Conservation (phyloP, 2,329 filamentous ascomycete species). For the Xylariaceae sp. region DNA sequence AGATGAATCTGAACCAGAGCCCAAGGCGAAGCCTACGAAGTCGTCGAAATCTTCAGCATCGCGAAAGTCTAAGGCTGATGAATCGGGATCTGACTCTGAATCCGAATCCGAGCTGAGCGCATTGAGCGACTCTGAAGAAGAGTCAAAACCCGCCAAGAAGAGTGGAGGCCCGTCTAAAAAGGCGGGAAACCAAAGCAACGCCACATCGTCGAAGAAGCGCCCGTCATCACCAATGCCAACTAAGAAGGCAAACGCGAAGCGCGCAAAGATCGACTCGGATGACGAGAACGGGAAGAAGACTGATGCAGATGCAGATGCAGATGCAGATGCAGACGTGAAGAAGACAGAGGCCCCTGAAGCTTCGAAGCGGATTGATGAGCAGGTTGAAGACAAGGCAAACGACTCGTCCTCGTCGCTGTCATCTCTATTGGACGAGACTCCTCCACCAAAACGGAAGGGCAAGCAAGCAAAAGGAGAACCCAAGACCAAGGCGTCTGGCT, state of each 20-base stretch:
- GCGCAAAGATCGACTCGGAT: slow-evolving; percentile 26
- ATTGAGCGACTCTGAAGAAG: slow-evolving; percentile 26
- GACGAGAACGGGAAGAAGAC: slow-evolving; percentile 21
- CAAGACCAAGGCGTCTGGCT: slow-evolving; percentile 34
- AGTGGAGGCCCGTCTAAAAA: slow-evolving; percentile 28
- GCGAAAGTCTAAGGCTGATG: slow-evolving; percentile 14
- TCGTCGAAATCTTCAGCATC: slow-evolving; percentile 9
- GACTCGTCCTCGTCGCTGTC: slow-evolving; percentile 54
- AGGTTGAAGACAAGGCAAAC: slow-evolving; percentile 25
- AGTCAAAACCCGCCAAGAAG: slow-evolving; percentile 22
- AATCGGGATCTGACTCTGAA: slow-evolving; percentile 1
- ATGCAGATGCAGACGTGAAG: not conserved
- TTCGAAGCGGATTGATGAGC: slow-evolving; percentile 36
- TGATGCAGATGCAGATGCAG: slow-evolving; percentile 13
- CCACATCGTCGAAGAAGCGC: slow-evolving; percentile 24
- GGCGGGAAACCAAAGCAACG: slow-evolving; percentile 29
- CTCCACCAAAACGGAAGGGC: slow-evolving; percentile 49
- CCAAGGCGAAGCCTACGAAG: slow-evolving; percentile 15
- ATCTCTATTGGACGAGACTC: slow-evolving; percentile 69
- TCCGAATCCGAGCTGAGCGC: slow-evolving; percentile 15
- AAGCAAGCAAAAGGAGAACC: slow-evolving; percentile 30
- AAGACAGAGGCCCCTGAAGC: slow-evolving; percentile 11
- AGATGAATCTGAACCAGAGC: slow-evolving; percentile 18
- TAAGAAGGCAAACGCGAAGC: slow-evolving; percentile 22
- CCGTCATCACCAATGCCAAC: slow-evolving; percentile 21